Conservation (phyloP, 2,329 filamentous ascomycete genomes). For the Ophiostoma novo-ulmi region DNA sequence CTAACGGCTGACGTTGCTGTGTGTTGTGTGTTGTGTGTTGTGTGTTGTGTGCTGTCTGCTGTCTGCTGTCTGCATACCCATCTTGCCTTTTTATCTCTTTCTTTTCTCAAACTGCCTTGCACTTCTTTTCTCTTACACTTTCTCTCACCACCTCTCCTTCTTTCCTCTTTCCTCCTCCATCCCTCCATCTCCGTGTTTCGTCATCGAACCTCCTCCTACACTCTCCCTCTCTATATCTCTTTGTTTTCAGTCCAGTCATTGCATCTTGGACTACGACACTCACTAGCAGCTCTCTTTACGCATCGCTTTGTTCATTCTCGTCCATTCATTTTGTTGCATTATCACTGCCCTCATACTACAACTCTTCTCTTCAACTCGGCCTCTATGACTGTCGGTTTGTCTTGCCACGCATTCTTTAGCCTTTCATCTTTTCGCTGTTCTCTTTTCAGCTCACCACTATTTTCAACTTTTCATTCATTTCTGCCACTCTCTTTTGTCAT, state of each 20-base stretch:
- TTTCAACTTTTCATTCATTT: neutral
- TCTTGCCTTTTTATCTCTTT: neutral
- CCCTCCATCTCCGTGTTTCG: conserved; percentile 22
- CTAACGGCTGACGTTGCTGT: conserved; percentile 16
- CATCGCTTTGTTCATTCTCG: neutral
- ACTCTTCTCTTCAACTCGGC: neutral
- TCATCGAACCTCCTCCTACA: neutral
- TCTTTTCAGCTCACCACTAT: neutral
- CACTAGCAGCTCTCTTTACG: neutral
- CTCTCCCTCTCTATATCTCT: neutral
- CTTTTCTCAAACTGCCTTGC: conserved; percentile 1
- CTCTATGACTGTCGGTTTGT: neutral
- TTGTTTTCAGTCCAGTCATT: neutral
- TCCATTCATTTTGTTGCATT: neutral
- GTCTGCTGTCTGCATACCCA: conserved; percentile 7
- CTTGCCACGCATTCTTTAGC: too few relatives aligned
- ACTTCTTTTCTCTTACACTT: neutral
- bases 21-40: conserved; percentile 16
- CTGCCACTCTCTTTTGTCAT: neutral
- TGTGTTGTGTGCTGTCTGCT: conserved; percentile 18
- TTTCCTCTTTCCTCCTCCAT: conserved; percentile 17
- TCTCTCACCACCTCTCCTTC: conserved; percentile 17
- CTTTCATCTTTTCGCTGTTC: neutral
- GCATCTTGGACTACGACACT: neutral
- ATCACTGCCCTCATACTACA: neutral